Evolutionary conservation across 257 asterid genomes (phyloP), one percentile per base, ranked within the genome.

Genomic region (Ophiorrhiza pumila): DNA sequence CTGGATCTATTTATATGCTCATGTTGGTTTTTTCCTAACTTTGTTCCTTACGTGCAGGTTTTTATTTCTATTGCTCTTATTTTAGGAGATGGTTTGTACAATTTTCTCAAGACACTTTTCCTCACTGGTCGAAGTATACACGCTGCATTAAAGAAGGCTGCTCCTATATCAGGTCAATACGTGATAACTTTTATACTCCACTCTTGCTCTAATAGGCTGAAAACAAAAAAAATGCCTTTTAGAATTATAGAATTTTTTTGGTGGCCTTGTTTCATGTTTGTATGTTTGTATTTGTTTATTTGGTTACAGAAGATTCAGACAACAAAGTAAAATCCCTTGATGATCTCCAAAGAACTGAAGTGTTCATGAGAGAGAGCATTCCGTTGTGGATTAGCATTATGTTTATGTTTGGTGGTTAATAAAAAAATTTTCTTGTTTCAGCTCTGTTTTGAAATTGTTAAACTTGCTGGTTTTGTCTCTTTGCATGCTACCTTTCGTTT

Each of bases 11-110:
- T 7, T 2, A 31, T 31, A 63, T 63, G 69, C 27, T 63, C 27
- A 18, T 20, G 25, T 63, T 20, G 32, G 9, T n/a, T n/a, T 53
- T 53, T 53, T 10, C 60, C 7, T 53, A 53, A 25, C 37, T 25
- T 22, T 65, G 18, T 42, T 42, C 41, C 4, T 0, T 37, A 17
- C n/a, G 0, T 80, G 83, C 86, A 90, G 97, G 95, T 91, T 75
- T 91, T 91, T 74, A 80, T 91, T 73, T 87, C 97, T 34, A 90
- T 91, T 31, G n/a, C n/a, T n/a, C n/a, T n/a, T n/a, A n/a, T n/a
- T n/a, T n/a, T n/a, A n/a, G n/a, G n/a, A n/a, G n/a, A 91, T 50
- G 97, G 97, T 14, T 86, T 89, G 53, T 89, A 91, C 84, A 85
- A 91, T 80, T 91, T 91, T 73, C 57, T 78, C 70, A 91, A 88